These are phyloP conservation scores for Wallacemonas sp. DNA, from an alignment of 208 protist species.

Conservation along the genomic window DNA sequence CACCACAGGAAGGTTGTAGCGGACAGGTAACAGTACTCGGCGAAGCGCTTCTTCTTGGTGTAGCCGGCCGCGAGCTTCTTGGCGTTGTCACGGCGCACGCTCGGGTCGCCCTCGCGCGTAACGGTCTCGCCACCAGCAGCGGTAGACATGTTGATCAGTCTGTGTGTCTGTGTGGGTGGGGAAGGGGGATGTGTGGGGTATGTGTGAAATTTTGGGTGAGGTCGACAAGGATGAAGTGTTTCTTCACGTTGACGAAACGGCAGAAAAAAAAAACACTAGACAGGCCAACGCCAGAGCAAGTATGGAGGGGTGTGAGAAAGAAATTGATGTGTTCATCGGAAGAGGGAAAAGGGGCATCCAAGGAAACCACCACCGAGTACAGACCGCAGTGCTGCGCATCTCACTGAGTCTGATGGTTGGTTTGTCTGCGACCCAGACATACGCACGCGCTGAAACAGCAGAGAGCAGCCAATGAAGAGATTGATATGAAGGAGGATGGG, in stretches of 20 bases:
- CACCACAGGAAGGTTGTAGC: conserved; percentile 60
- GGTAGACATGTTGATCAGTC: conserved; percentile 1
- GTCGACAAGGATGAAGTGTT: too few species aligned
- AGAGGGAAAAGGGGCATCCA: too few species aligned
- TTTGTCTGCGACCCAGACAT: too few species aligned
- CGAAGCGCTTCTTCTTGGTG: conserved; percentile 82
- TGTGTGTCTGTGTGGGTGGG: conserved; percentile 8
- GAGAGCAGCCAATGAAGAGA: too few species aligned
- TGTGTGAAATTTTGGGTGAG: too few species aligned
- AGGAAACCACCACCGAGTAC: too few species aligned
- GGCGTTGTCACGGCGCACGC: conserved; percentile 75
- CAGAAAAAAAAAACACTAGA: conserved; percentile 1
- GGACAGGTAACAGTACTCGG: conserved; percentile 83
- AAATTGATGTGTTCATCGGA: too few species aligned
- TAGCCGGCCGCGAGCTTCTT: conserved; percentile 81
- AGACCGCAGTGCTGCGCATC: too few species aligned
- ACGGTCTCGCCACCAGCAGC: conserved; percentile 35
- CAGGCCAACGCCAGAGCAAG: conserved; percentile 1
- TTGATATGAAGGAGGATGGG: too few species aligned
- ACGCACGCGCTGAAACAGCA: too few species aligned
- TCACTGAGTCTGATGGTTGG: too few species aligned
- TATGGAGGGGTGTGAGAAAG: not conserved
- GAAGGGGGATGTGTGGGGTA: too few species aligned
- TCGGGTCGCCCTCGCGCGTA: conserved; percentile 46
- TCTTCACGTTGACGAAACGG: not conserved